Evolutionary conservation across 2,329 filamentous ascomycete genomes (phyloP).

Genomic region (Sporothrix protearum): DNA sequence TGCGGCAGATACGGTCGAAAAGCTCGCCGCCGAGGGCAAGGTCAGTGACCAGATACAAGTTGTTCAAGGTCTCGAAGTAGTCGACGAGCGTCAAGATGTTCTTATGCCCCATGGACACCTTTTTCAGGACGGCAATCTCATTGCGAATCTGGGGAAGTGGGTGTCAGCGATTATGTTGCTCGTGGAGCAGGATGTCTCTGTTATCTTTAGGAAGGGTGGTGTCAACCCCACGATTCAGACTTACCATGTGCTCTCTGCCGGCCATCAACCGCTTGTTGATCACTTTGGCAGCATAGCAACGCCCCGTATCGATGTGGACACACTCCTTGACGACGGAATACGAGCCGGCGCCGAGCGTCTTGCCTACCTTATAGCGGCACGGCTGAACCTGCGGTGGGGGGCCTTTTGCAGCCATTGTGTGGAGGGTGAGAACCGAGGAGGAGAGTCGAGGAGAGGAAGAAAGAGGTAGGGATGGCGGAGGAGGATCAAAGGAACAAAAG

Average conservation of each 20-base stretch:
- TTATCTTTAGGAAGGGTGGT: no score
- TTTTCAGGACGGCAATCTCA: slow-evolving; percentile 95
- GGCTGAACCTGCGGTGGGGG: slow-evolving; percentile 65
- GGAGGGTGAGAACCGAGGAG: not conserved
- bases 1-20: slow-evolving; percentile 97
- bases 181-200: not conserved
- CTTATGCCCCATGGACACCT: slow-evolving; percentile 97
- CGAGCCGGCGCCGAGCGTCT: slow-evolving; percentile 92
- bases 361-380: slow-evolving; percentile 97
- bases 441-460: not conserved
- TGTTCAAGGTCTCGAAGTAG: slow-evolving; percentile 99
- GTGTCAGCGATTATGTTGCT: not conserved
- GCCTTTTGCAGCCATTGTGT: slow-evolving; percentile 5
- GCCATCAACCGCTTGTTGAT: slow-evolving; percentile 99
- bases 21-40: slow-evolving; percentile 93
- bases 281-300: slow-evolving; percentile 98
- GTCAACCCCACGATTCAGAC: slow-evolving; percentile 24
- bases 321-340: slow-evolving; percentile 99
- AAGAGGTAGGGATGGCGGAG: not conserved
- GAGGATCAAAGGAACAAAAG: not conserved
- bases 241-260: slow-evolving; percentile 94
- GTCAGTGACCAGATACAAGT: slow-evolving; percentile 96
- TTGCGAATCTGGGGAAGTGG: slow-evolving; percentile 71
- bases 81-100: slow-evolving; percentile 97
- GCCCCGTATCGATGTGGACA: slow-evolving; percentile 94